A percentile compares a stretch with the other conserved stretches of the same genome.
Conservation (phyloP, 2,329 filamentous ascomycete genomes). For the Neonectria magnoliae region DNA sequence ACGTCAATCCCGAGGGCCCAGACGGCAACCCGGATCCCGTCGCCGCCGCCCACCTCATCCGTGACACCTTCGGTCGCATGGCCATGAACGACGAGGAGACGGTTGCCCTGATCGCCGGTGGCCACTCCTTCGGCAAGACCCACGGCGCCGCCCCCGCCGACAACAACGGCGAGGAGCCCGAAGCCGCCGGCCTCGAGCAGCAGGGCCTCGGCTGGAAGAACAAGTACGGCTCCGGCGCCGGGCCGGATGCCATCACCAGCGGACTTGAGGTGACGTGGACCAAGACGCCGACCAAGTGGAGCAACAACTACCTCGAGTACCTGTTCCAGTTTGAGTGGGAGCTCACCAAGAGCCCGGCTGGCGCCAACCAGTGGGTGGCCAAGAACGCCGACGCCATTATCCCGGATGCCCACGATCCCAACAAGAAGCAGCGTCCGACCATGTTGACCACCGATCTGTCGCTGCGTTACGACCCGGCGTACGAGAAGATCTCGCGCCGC, state of each 20-base stretch:
- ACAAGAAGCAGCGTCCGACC: slow-evolving; percentile 75
- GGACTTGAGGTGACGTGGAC: slow-evolving; percentile 86
- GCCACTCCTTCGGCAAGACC: slow-evolving; percentile 85
- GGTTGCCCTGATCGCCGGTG: slow-evolving; percentile 78
- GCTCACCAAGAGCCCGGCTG: slow-evolving; percentile 77
- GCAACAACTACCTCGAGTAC: slow-evolving; percentile 78
- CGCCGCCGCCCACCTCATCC: slow-evolving; percentile 76
- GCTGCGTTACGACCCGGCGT: slow-evolving; percentile 76
- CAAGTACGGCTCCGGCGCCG: slow-evolving; percentile 72
- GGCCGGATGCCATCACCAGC: slow-evolving; percentile 76
- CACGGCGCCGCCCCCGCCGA: slow-evolving; percentile 62
- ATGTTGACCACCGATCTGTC: slow-evolving; percentile 83
- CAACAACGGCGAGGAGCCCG: slow-evolving; percentile 74
- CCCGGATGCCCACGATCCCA: slow-evolving; percentile 74
- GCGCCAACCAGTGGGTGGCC: slow-evolving; percentile 80
- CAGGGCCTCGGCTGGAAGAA: slow-evolving; percentile 80
- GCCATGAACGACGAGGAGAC: slow-evolving; percentile 87
- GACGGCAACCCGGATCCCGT: slow-evolving; percentile 76
- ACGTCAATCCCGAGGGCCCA: slow-evolving; percentile 83
- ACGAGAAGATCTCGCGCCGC: slow-evolving; percentile 79
- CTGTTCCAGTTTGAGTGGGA: slow-evolving; percentile 85
- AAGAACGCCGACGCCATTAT: slow-evolving; percentile 73
- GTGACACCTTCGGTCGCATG: slow-evolving; percentile 79
- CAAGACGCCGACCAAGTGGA: slow-evolving; percentile 72
- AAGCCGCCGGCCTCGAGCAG: slow-evolving; percentile 69